Evolutionary conservation across 2,329 filamentous ascomycete species (phyloP), one percentile per base, ranked within the genome.

Genomic region (Sphaerulina musiva): DNA sequence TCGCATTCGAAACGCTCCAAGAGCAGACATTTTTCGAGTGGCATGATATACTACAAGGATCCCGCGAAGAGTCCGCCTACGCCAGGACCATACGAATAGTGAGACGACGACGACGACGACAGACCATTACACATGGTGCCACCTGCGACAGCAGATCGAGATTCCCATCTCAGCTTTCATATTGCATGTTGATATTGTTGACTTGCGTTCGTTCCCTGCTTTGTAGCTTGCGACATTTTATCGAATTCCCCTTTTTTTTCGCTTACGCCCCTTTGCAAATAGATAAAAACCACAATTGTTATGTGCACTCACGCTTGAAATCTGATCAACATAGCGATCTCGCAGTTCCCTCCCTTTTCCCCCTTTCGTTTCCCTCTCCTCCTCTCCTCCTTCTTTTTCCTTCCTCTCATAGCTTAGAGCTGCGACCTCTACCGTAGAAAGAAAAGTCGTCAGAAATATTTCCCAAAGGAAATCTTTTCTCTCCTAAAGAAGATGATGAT

Each of bases 1-100:
- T 26, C 34, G 4, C 51, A 56, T 32, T 45, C 26, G 9, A 60
- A 51, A 34, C 51, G 54, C 10, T 45, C 46, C 4, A 55, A 52
- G 53, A 56, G 50, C 39, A 58, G 59, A 44, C 55, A 60, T 40
- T 54, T 62, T 34, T 62, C 62, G 31, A 63, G 59, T 53, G 60
- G 62, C 9, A 56, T 59, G 58, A 64, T 65, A 14, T 65, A 62
- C 45, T 58, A 59, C 36, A 50, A 56, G n/a, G 49, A 57, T 23
- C 57, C 59, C 6, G 57, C 49, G 50, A 57, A 59, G 48, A 53
- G 43, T 29, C 51, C 51, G 26, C 39, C 36, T 4, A 14, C 45
- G 2, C 44, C 41, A 11, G 34, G 34, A 38, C 34, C 34, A n/a
- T 17, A 47, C 38, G 46, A 55, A 50, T 51, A 49, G 54, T 14